Evolutionary conservation across 2,329 filamentous ascomycete species (phyloP).

Genomic region (Amauroascus niger): DNA sequence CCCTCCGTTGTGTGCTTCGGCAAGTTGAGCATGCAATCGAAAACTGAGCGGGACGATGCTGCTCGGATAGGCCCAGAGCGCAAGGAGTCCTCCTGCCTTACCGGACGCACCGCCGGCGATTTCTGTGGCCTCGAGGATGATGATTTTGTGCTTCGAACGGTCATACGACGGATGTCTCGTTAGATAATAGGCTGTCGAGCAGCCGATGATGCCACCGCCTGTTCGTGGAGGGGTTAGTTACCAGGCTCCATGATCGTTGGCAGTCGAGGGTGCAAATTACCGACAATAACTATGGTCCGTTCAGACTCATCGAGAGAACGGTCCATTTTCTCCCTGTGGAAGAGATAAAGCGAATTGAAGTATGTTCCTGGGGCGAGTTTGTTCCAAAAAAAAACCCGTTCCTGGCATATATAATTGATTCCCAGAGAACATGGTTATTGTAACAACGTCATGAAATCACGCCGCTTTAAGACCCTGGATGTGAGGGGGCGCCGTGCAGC

Average conservation of each 20-base stretch:
- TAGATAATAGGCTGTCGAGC: conserved; percentile 82
- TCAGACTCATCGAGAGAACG: conserved; percentile 7
- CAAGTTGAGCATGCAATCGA: conserved; percentile 69
- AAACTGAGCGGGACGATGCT: conserved; percentile 81
- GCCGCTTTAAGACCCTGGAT: too few relatives aligned
- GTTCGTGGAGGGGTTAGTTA: not conserved
- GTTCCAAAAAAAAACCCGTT: too few relatives aligned
- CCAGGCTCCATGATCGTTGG: not conserved
- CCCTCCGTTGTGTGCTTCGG: conserved; percentile 69
- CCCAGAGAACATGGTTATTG: too few relatives aligned
- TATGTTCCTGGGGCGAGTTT: too few relatives aligned
- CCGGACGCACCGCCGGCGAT: conserved; percentile 89
- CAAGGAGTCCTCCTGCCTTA: conserved; percentile 85
- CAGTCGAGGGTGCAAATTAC: conserved; percentile 20
- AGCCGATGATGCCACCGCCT: conserved; percentile 91
- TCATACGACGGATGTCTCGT: conserved; percentile 77
- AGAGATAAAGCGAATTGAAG: too few relatives aligned
- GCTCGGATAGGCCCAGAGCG: conserved; percentile 80
- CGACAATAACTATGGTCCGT: conserved; percentile 35
- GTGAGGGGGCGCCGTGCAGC: too few relatives aligned
- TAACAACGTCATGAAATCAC: too few relatives aligned
- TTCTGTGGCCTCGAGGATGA: conserved; percentile 72
- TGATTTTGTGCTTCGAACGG: conserved; percentile 64
- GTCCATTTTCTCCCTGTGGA: too few relatives aligned
- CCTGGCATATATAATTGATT: too few relatives aligned